These are phyloP conservation scores for Rhytidhysteron rufulum DNA, from an alignment of 2,329 filamentous ascomycete species.

Conservation along the genomic window DNA sequence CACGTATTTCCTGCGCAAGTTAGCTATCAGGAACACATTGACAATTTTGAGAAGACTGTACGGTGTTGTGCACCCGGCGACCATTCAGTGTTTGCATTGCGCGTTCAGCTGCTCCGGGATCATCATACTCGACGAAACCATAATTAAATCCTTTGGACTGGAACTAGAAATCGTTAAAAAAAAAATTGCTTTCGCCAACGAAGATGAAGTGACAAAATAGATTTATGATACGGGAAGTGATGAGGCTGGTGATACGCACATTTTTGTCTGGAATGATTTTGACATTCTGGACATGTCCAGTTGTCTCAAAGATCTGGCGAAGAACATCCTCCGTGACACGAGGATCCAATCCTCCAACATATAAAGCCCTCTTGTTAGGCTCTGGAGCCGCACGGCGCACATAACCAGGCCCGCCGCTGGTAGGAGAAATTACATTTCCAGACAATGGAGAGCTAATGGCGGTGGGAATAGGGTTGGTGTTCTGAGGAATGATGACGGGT, in stretches of 20 bases:
- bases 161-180: conserved; percentile 25
- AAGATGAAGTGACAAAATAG: too few species aligned
- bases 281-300: conserved; percentile 94
- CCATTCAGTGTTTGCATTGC: conserved; percentile 97
- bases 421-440: conserved; percentile 77
- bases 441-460: conserved; percentile 87
- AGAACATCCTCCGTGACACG: conserved; percentile 94
- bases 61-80: conserved; percentile 89
- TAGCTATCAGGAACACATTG: too few species aligned
- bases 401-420: conserved; percentile 69
- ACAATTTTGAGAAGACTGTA: too few species aligned
- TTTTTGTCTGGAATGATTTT: conserved; percentile 99
- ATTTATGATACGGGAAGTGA: too few species aligned
- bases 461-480: conserved; percentile 91
- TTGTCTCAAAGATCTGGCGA: conserved; percentile 98
- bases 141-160: conserved; percentile 98
- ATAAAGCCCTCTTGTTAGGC: conserved; percentile 96
- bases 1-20: conserved; percentile 77
- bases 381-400: conserved; percentile 89
- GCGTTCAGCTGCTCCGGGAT: conserved; percentile 91
- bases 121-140: conserved; percentile 97
- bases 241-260: conserved; percentile 65
- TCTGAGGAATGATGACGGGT: conserved; percentile 82
- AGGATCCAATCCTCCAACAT: conserved; percentile 91
- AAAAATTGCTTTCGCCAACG: not conserved